These are phyloP conservation scores for Rhypophila decipiens DNA, from an alignment of 495 filamentous ascomycete species.

Conservation along the genomic window DNA sequence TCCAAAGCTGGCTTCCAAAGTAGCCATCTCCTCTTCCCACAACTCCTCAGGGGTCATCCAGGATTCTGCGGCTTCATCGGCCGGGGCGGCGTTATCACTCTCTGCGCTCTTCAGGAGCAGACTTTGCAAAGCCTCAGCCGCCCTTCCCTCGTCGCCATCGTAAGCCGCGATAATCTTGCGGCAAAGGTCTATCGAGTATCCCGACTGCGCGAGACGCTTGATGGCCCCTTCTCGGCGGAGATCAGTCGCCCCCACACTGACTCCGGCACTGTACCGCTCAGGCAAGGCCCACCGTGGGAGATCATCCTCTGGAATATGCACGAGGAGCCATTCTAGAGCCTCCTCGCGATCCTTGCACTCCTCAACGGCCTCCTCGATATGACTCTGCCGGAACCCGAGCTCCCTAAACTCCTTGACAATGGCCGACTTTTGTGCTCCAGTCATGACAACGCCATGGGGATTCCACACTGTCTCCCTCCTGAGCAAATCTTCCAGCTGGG, in stretches of 20 bases:
- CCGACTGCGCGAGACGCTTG: conserved; percentile 72
- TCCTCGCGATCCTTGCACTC: conserved; percentile 93
- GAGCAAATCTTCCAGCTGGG: conserved; percentile 71
- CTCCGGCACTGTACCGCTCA: conserved; percentile 80
- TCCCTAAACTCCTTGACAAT: conserved; percentile 68
- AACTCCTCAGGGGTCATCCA: conserved; percentile 43
- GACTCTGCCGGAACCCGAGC: conserved; percentile 78
- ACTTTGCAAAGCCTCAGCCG: conserved; percentile 71
- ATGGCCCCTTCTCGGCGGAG: conserved; percentile 70
- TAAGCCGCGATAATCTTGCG: conserved; percentile 61
- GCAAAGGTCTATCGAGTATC: conserved; percentile 81
- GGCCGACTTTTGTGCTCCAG: conserved; percentile 44
- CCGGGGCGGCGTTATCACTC: conserved; percentile 4
- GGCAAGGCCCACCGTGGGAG: conserved; percentile 84
- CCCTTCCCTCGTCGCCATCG: conserved; percentile 64
- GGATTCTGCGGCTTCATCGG: conserved; percentile 20
- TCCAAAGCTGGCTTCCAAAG: conserved; percentile 74
- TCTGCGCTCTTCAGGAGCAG: conserved; percentile 51
- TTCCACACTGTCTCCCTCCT: conserved; percentile 81
- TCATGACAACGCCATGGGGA: conserved; percentile 60
- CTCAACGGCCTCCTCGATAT: conserved; percentile 79
- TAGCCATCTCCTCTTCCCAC: conserved; percentile 83
- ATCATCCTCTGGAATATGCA: conserved; percentile 96
- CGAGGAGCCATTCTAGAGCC: conserved; percentile 81
- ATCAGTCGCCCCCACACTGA: conserved; percentile 75